Conservation (phyloP, 2,329 filamentous ascomycete species). For the Clonostachys sp. region DNA sequence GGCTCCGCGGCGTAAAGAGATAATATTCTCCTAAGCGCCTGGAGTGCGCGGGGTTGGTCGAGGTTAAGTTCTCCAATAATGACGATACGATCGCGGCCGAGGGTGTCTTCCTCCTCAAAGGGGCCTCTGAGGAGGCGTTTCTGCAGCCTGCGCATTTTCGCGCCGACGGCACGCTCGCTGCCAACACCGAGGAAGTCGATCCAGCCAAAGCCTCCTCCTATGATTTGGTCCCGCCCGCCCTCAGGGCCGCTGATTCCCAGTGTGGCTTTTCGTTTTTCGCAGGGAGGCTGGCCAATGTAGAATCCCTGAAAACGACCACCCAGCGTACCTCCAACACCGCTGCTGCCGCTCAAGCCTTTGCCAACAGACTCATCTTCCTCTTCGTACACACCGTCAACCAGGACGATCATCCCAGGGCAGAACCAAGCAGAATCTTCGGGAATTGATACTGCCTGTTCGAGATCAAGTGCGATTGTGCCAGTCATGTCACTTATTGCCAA, state of each 20-base stretch:
- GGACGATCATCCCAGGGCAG: slow-evolving; percentile 89
- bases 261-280: slow-evolving; percentile 76
- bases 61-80: slow-evolving; percentile 83
- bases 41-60: slow-evolving; percentile 75
- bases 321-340: slow-evolving; percentile 83
- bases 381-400: slow-evolving; percentile 94
- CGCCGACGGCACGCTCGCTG: slow-evolving; percentile 78
- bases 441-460: slow-evolving; percentile 75
- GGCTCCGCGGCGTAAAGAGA: slow-evolving; percentile 65
- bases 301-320: slow-evolving; percentile 90
- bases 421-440: slow-evolving; percentile 90
- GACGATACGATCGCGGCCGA: slow-evolving; percentile 53
- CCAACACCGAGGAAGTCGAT: slow-evolving; percentile 92
- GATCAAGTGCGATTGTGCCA: slow-evolving; percentile 80
- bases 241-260: slow-evolving; percentile 64
- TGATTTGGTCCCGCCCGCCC: slow-evolving; percentile 53
- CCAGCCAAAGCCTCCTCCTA: slow-evolving; percentile 88
- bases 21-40: slow-evolving; percentile 77
- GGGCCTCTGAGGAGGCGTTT: slow-evolving; percentile 54
- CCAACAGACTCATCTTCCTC: slow-evolving; percentile 75
- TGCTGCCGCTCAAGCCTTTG: slow-evolving; percentile 68
- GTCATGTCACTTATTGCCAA: slow-evolving; percentile 83
- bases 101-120: slow-evolving; percentile 16
- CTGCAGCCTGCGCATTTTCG: slow-evolving; percentile 79
- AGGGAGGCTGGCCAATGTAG: slow-evolving; percentile 86